Evolutionary conservation across 805 yeast species (phyloP).

Genomic region (Priceomyces castillae): DNA sequence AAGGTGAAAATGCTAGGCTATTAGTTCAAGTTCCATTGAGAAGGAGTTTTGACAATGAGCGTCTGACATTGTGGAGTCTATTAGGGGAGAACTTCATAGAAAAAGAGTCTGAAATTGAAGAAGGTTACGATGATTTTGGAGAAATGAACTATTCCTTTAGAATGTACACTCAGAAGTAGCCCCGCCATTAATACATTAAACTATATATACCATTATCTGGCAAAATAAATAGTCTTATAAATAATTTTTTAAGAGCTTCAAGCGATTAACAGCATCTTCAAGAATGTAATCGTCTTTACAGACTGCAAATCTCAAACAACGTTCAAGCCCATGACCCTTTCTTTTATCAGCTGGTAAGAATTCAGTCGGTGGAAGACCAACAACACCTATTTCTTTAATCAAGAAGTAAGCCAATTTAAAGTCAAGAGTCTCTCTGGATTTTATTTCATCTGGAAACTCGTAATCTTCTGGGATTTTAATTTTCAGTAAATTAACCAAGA

Average conservation of each 20-base stretch:
- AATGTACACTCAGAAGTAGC: conserved; percentile 15
- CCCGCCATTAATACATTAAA: background rate
- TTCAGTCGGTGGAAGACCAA: conserved; percentile 97
- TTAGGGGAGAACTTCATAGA: conserved; percentile 40
- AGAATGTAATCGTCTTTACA: conserved; percentile 87
- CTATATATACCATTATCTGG: background rate
- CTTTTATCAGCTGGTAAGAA: conserved; percentile 68
- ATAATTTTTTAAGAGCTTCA: conserved; percentile 67
- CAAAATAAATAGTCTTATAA: conserved; percentile 15
- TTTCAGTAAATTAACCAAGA: conserved; percentile 82
- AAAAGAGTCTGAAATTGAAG: conserved; percentile 43
- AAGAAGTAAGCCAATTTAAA: conserved; percentile 91
- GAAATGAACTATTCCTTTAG: conserved; percentile 57
- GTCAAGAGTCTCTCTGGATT: conserved; percentile 67
- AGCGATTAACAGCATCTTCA: conserved; percentile 76
- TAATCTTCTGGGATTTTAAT: conserved; percentile 76
- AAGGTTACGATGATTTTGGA: conserved; percentile 88
- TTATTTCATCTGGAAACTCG: conserved; percentile 67
- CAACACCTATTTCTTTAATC: conserved; percentile 88
- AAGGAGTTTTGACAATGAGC: conserved; percentile 58
- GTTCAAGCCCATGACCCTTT: conserved; percentile 68
- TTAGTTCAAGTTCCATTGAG: conserved; percentile 78
- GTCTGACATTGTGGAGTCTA: conserved; percentile 58
- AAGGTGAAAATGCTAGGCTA: conserved; percentile 39
- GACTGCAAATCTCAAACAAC: conserved; percentile 88